Base-by-base conservation (phyloP, 768 basidiomycete genomes). In the Russula sp. region DNA sequence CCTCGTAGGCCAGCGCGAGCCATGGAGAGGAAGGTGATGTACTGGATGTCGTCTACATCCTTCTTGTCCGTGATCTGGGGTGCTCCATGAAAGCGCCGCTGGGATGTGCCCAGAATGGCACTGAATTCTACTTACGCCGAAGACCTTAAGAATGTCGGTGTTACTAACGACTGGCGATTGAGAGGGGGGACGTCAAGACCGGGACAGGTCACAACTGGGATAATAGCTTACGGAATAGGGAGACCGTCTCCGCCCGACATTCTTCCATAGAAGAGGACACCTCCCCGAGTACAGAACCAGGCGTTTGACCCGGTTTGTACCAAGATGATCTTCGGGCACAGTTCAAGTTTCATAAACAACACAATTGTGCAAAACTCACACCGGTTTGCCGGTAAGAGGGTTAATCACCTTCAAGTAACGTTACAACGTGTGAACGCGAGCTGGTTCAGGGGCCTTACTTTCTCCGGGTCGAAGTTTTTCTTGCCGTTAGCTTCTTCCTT, bases 211-310 rank as follows among this genome's bases (percentile, higher is more conserved):
- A 38, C 43, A 39, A 39, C 16, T 53, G 9, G 36, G 29, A 52
- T 39, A 38, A 25, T 7, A 16, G 75, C 83, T 75, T 69, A 88
- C 90, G 79, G 74, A 83, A 93, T 45, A 94, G 76, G 0, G 88
- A 88, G 22, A 92, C 92, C 2, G 89, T 81, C 74, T 95, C 93
- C 9, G 92, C 92, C n/a, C 93, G 84, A 67, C 92, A 93, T 75
- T 94, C 92, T 73, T 94, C 93, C 83, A 93, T 83, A 1, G 92
- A 93, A 0, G 91, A 93, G 4, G 90, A 92, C 8, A 92, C 88
- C 63, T 93, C 88, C 0, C 92, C 92, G 1, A 95, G 78, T 1
- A 93, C 86, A 10, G 90, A 85, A 52, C 83, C 88, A 42, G 90
- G 81, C 0, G 88, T 91, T 72, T 93, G 92, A 8, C 92, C 92